Base-by-base conservation (phyloP, 305 asterid species). In the Solanum aculeatissimum region DNA sequence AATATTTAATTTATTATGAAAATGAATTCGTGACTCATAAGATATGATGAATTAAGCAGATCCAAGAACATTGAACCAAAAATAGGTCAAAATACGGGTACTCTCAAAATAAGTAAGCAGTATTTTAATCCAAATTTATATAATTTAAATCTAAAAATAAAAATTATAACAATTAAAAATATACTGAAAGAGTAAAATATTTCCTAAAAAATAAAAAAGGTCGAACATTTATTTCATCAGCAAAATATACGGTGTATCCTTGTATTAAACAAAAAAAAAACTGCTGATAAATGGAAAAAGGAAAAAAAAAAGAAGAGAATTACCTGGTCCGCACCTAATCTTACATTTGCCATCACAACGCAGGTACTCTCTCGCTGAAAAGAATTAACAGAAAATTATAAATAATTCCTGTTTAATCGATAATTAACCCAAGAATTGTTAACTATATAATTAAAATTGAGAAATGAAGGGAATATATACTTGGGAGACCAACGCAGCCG, bases 271-370 rank as follows among this genome's bases (percentile, higher is more conserved):
- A 40, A 8, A 42, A 65, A 63, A 63, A 25, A 19, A 13, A 4
- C 9, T 58, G 63, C 13, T 57, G 7, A 69, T 3, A 70, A n/a
- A n/a, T 4, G 16, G 25, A 12, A 72, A 42, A 72, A 1, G 54
- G 11, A 1, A 27, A 63, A 7, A 7, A 19, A 53, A 14, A 7
- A 54, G 0, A 55, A 57, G 21, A 0, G 1, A 23, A 23, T 23
- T 89, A 92, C 94, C 91, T 69, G 66, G 65, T 58, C 92, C 85
- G 87, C 97, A 94, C 87, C 82, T 89, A 27, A 94, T 92, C 84
- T 35, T 62, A 92, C 98, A 93, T 85, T 93, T 94, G 16, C 85
- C 82, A 1, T 89, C 88, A 86, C 98, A 94, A 42, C 97, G 92
- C 65, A 43, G 12, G 75, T 7, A 1, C 27, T 86, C 86, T 82